A percentile compares a stretch with the other conserved stretches of the same genome.
phyloP scores from a whole-genome alignment of 371 early-diverging fungal species.

The Lichtheimia hyalospora region DNA sequence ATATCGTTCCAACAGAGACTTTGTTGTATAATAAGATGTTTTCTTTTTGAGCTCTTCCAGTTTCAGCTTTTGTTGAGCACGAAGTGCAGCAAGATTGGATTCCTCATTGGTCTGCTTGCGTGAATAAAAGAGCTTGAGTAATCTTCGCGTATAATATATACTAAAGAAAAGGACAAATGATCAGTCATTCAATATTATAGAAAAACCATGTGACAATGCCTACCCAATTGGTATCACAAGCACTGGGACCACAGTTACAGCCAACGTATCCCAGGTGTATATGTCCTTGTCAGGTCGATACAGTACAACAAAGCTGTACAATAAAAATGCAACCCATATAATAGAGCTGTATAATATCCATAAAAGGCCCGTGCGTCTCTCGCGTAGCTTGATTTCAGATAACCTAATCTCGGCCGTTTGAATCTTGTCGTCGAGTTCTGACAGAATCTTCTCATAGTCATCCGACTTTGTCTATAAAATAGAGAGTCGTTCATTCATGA shows the following conservation, averaged over 20 bases:
- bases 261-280: conserved; percentile 3
- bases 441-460: conserved; percentile 82
- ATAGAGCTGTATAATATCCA: conserved; percentile 75
- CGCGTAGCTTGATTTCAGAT: conserved; percentile 60
- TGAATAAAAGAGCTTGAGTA: conserved; percentile 56
- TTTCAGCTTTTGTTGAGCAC: conserved; percentile 62
- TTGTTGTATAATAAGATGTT: conserved; percentile 84
- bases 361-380: conserved; percentile 62
- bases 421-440: conserved; percentile 76
- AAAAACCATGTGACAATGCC: conserved; percentile 8
- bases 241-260: conserved; percentile 28
- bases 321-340: conserved; percentile 63
- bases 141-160: conserved; percentile 52
- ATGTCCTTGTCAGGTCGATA: conserved; percentile 7
- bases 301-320: conserved; percentile 34
- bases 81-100: conserved; percentile 47
- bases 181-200: background rate
- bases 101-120: conserved; percentile 64
- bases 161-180: conserved; percentile 22
- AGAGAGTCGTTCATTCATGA: too few species aligned
- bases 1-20: conserved; percentile 82
- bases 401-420: conserved; percentile 67
- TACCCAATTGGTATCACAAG: conserved; percentile 58
- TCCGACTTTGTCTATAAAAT: conserved; percentile 29
- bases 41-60: conserved; percentile 91